A percentile compares a stretch with the other conserved stretches of the same genome.
Evolutionary conservation across 768 basidiomycete species (phyloP).

Genomic region (Russula sp.): DNA sequence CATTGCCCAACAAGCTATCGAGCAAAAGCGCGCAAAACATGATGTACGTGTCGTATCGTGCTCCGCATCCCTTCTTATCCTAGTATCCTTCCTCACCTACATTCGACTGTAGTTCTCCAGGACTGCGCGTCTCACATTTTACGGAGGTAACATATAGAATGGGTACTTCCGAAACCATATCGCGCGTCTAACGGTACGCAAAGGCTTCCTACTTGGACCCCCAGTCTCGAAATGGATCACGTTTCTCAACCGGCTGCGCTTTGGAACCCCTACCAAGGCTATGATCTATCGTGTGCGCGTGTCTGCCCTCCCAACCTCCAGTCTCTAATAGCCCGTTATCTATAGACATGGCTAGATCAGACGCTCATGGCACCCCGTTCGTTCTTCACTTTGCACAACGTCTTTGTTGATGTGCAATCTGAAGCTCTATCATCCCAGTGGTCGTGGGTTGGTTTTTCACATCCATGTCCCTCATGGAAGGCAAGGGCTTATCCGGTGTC

Average conservation of each 20-base stretch:
- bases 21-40: conserved; percentile 63
- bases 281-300: conserved; percentile 54
- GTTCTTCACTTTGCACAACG: conserved; percentile 13
- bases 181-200: not conserved
- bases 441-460: conserved; percentile 57
- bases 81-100: not conserved
- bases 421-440: conserved; percentile 26
- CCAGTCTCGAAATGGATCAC: conserved; percentile 78
- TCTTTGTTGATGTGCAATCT: not conserved
- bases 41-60: conserved; percentile 47
- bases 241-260: conserved; percentile 63
- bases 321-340: not conserved
- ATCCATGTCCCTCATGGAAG: conserved; percentile 76
- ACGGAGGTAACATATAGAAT: conserved; percentile 48
- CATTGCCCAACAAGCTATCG: conserved; percentile 82
- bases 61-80: not conserved
- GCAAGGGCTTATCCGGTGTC: conserved; percentile 51
- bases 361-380: conserved; percentile 64
- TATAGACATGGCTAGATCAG: conserved; percentile 79
- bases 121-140: conserved; percentile 61
- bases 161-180: not conserved
- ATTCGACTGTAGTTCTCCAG: conserved; percentile 40
- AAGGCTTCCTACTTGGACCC: conserved; percentile 71
- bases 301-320: not conserved
- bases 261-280: conserved; percentile 52